Evolutionary conservation across 768 basidiomycete species (phyloP).

Genomic region (Boletus sensibilis): DNA sequence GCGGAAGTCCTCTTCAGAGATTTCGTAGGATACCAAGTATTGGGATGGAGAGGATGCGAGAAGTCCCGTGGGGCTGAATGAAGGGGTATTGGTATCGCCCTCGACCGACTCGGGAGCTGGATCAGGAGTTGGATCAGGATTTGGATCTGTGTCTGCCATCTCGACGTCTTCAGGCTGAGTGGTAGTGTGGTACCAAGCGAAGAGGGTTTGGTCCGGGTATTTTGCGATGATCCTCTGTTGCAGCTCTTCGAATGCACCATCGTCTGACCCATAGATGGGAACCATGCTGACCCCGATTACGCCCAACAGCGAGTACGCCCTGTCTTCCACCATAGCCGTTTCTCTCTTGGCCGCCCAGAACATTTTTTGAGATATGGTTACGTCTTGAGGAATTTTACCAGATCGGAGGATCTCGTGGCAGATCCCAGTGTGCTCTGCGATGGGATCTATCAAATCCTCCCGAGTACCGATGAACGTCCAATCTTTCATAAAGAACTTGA

Average conservation of each 20-base stretch:
- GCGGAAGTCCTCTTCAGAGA: constrained; percentile 20
- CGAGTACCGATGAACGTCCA: constrained; percentile 24
- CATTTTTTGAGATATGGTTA: constrained; percentile 27
- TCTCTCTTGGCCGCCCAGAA: constrained; percentile 27
- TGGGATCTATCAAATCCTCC: constrained; percentile 10
- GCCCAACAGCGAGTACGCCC: constrained; percentile 32
- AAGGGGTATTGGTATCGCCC: neutral
- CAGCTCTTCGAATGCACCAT: constrained; percentile 25
- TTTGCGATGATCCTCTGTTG: constrained; percentile 24
- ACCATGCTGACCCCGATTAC: constrained; percentile 22
- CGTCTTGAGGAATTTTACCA: constrained; percentile 4
- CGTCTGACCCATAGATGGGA: constrained; percentile 26
- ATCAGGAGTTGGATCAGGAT: neutral
- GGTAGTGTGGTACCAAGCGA: constrained; percentile 23
- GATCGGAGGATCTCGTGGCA: constrained; percentile 12
- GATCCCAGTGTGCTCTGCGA: constrained; percentile 19
- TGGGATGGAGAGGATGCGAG: constrained; percentile 25
- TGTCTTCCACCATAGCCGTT: constrained; percentile 29
- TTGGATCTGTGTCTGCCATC: constrained; percentile 4
- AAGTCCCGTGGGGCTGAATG: constrained; percentile 19
- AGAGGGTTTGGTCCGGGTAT: constrained; percentile 27
- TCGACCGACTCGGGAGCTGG: neutral
- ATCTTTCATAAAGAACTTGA: constrained; percentile 28
- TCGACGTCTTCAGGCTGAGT: constrained; percentile 9
- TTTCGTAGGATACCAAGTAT: constrained; percentile 21